phyloP scores from a whole-genome alignment of 192 early-diverging fungal genomes.

The Glomus cerebriforme region DNA sequence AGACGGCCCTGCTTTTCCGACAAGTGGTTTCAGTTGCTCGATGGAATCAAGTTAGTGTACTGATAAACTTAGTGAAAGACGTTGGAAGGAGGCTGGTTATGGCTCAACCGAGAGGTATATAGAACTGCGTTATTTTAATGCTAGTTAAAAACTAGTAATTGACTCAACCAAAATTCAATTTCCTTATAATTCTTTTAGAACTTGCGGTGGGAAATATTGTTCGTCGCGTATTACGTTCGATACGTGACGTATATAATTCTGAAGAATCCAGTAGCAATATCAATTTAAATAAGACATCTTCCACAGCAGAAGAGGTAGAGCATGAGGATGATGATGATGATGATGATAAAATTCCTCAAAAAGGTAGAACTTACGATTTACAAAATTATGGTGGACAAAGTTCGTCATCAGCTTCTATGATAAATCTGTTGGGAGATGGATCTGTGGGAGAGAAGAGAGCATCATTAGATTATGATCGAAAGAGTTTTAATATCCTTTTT shows the following conservation, averaged over 20 bases:
- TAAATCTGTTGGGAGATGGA: conserved; percentile 65
- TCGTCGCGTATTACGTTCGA: conserved; percentile 80
- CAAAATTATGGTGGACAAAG: background rate
- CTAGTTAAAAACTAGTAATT: background rate
- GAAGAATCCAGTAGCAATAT: background rate
- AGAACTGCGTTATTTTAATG: background rate
- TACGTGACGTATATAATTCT: conserved; percentile 59
- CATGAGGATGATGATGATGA: conserved; percentile 33
- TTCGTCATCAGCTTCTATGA: conserved; percentile 58
- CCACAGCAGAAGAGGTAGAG: conserved; percentile 25
- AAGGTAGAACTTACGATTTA: background rate
- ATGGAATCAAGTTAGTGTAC: conserved; percentile 64
- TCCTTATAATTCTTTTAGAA: conserved; percentile 48
- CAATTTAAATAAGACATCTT: conserved; percentile 36
- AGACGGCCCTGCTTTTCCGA: conserved; percentile 74
- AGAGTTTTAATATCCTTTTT: conserved; percentile 29
- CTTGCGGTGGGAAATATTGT: conserved; percentile 85
- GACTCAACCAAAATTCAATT: background rate
- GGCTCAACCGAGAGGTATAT: conserved; percentile 75
- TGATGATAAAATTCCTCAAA: conserved; percentile 12
- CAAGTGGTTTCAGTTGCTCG: conserved; percentile 75
- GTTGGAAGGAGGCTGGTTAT: conserved; percentile 67
- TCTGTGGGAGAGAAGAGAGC: conserved; percentile 30
- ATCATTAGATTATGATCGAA: conserved; percentile 8
- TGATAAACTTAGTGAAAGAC: conserved; percentile 65